phyloP scores from a whole-genome alignment of 129 eudicot genomes.

The Flaveria sonorensis region DNA sequence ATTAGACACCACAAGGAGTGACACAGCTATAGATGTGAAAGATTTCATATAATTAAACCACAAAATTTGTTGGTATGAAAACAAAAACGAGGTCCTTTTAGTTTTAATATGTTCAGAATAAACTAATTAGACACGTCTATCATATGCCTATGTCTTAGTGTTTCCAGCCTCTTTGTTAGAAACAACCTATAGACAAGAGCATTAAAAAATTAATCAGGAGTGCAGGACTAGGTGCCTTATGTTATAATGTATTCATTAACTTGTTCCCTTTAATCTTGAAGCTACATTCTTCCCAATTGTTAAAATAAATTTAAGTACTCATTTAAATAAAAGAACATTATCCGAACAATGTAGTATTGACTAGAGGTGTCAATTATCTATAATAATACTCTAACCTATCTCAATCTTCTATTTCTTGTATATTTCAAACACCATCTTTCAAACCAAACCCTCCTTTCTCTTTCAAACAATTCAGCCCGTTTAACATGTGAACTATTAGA shows the following conservation, averaged over 20 bases:
- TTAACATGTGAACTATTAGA: too few species aligned
- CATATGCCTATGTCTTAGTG: background rate
- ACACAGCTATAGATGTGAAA: background rate
- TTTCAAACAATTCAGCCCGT: too few species aligned
- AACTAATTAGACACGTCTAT: background rate
- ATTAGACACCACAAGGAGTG: conserved; percentile 16
- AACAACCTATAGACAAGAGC: background rate
- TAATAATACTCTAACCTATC: too few species aligned
- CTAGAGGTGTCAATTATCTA: background rate
- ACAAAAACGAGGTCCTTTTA: background rate
- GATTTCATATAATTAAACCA: background rate
- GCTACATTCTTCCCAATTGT: background rate
- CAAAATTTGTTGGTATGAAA: background rate
- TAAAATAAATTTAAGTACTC: background rate
- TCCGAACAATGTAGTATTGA: background rate
- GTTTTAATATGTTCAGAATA: background rate
- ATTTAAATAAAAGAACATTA: background rate
- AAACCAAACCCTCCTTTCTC: too few species aligned
- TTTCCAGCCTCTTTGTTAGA: background rate
- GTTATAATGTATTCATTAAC: background rate
- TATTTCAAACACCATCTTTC: too few species aligned
- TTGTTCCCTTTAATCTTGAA: background rate
- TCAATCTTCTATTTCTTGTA: too few species aligned
- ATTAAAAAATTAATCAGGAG: background rate
- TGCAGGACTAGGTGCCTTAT: background rate